Percentiles rank a stretch among this genome's conserved stretches.
Evolutionary conservation across 2,329 filamentous ascomycete species (phyloP).

Genomic region (Ceratocystis alfenasii): DNA sequence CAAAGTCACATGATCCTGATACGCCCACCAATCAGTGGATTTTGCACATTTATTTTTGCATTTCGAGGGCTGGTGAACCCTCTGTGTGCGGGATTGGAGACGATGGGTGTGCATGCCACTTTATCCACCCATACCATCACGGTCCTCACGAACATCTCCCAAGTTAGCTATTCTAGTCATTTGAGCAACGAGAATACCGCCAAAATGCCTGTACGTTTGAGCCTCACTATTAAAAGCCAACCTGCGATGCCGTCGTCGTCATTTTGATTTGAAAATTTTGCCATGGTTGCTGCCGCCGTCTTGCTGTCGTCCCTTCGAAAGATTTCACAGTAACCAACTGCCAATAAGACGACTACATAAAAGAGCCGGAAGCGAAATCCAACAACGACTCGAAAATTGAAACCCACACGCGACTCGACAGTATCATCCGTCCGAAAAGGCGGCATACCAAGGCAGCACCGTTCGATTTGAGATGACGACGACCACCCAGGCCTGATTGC

Average conservation of each 20-base stretch:
- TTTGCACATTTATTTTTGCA: slow-evolving; percentile 22
- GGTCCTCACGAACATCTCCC: slow-evolving; percentile 18
- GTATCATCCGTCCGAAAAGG: not conserved
- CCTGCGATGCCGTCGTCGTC: slow-evolving; percentile 14
- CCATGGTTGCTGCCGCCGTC: slow-evolving; percentile 7
- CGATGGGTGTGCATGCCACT: slow-evolving; percentile 19
- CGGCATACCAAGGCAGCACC: not conserved
- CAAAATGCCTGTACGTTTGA: slow-evolving; percentile 23
- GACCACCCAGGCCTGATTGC: not conserved
- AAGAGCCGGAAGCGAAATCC: not conserved
- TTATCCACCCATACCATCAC: slow-evolving; percentile 22
- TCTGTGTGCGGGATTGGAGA: slow-evolving; percentile 17
- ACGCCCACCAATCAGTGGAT: slow-evolving; percentile 19
- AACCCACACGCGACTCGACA: not conserved
- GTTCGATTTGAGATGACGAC: not conserved
- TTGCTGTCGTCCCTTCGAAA: not conserved
- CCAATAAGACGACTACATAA: not conserved
- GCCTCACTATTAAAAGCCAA: slow-evolving; percentile 9
- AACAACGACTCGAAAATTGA: not conserved
- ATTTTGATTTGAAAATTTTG: slow-evolving; percentile 19
- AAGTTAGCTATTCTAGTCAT: slow-evolving; percentile 23
- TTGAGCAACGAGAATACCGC: slow-evolving; percentile 22
- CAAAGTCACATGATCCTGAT: slow-evolving; percentile 15
- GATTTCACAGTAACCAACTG: not conserved
- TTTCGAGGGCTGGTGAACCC: slow-evolving; percentile 21